These are phyloP conservation scores for Acanthamoeba healyi DNA, from an alignment of 208 protist species.

Conservation along the genomic window DNA sequence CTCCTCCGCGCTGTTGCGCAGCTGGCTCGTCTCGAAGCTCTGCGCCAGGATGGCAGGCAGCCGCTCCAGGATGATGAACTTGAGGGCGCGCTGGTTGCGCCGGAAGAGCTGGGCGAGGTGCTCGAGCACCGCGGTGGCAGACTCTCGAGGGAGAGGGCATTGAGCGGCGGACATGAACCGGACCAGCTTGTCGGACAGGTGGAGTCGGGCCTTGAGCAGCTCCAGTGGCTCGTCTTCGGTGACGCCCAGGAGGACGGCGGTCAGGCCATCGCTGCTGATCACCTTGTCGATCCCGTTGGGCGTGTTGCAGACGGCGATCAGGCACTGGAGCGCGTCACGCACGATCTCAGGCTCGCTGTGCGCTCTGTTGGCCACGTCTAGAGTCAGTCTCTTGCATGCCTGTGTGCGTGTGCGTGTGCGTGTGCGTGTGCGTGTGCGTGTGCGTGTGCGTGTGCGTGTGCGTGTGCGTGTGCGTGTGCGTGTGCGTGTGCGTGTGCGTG, in stretches of 20 bases:
- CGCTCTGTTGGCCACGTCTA: too few species aligned
- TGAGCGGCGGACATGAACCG: neutral
- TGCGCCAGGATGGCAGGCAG: constrained; percentile 9
- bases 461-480: too few species aligned
- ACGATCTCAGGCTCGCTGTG: constrained; percentile 18
- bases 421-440: too few species aligned
- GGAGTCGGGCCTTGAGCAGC: constrained; percentile 29
- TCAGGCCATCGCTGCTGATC: constrained; percentile 5
- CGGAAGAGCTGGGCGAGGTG: constrained; percentile 62
- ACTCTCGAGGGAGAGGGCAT: neutral
- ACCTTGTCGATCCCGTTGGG: neutral
- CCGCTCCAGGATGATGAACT: constrained; percentile 61
- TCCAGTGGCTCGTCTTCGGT: constrained; percentile 30
- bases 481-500: too few species aligned
- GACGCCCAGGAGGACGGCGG: neutral
- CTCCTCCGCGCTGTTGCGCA: neutral
- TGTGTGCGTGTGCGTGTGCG: too few species aligned
- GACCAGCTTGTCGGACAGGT: neutral
- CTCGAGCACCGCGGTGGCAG: neutral
- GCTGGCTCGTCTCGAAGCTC: neutral
- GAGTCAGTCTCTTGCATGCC: too few species aligned
- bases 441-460: too few species aligned
- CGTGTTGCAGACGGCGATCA: constrained; percentile 6
- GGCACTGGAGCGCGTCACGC: constrained; percentile 33
- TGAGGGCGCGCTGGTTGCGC: constrained; percentile 52